Evolutionary conservation across 2,329 filamentous ascomycete species (phyloP), one percentile per base, ranked within the genome.

Genomic region (Fusarium xylarioides): DNA sequence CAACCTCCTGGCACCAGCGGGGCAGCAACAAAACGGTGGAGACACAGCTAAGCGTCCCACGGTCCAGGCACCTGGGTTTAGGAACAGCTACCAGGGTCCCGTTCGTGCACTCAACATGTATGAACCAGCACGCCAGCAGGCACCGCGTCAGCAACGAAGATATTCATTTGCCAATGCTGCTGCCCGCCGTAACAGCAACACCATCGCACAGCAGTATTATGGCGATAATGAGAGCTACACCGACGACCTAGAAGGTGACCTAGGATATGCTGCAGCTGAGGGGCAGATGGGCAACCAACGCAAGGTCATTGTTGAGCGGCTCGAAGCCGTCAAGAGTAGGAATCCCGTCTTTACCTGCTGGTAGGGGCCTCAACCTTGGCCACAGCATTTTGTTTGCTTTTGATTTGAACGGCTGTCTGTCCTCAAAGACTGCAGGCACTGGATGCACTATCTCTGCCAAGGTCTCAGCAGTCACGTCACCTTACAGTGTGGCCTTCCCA

Each of bases 311-410:
- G 95, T 99, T 53, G 96, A 99, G 86, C 88, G 96, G 71, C 84
- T 99, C 66, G 96, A 99, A 86, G 93, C 95, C 68, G 96, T 99
- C 70, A 98, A 98, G 87, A 94, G 91, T 80, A 93, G 92, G 81
- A 97, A 97, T 80, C 96, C 96, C 4, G 95, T 99, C 37, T 99
- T 99, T 83, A 97, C 93, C 49, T 99, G 96, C 93, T 99, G 96
- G 86, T 98, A 85, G 85, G 64, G 67, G 53, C 49, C 64, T 57
- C 53, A 42, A n/a, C 53, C 44, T 34, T 55, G 46, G 16, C 37
- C 53, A 43, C 59, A 49, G 28, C 35, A 16, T 43, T 50, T 50
- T 43, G 12, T 34, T 59, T 54, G 56, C 14, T 61, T 38, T 30
- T 57, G 14, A 40, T 43, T 54, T 28, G 34, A 53, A 46, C 52